Conservation (phyloP, 129 eudicot genomes). For the Glebionis coronaria region DNA sequence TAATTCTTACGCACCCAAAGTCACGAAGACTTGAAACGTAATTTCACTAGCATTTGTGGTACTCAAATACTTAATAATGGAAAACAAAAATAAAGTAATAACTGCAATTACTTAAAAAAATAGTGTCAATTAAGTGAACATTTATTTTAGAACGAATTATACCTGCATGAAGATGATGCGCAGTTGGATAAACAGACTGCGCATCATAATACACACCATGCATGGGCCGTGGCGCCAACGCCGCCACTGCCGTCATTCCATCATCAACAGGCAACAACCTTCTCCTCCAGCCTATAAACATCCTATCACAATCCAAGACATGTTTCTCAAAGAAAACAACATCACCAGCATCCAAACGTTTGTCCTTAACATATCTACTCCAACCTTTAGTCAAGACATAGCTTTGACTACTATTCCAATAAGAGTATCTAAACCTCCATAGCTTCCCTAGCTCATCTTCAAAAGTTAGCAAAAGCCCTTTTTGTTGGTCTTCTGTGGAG, state of each 20-base stretch:
- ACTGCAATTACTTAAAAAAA: no score
- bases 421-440: conserved; percentile 83
- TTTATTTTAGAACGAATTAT: no score
- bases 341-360: conserved; percentile 81
- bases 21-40: no score
- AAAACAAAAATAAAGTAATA: no score
- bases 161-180: conserved; percentile 21
- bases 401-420: conserved; percentile 93
- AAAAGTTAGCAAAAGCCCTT: conserved; percentile 52
- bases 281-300: conserved; percentile 72
- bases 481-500: conserved; percentile 29
- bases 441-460: conserved; percentile 74
- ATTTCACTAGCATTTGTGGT: no score
- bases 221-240: conserved; percentile 12
- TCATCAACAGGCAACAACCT: conserved; percentile 12
- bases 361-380: conserved; percentile 90
- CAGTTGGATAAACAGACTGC: conserved; percentile 34
- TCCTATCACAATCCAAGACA: conserved; percentile 34
- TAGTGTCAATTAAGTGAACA: no score
- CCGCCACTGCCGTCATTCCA: conserved; percentile 10
- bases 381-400: conserved; percentile 90
- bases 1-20: no score
- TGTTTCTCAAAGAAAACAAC: conserved; percentile 57
- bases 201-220: conserved; percentile 25
- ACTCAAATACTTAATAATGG: no score